Evolutionary conservation across 805 yeast genomes (phyloP).

Genomic region (Metschnikowia aberdeeniae): DNA sequence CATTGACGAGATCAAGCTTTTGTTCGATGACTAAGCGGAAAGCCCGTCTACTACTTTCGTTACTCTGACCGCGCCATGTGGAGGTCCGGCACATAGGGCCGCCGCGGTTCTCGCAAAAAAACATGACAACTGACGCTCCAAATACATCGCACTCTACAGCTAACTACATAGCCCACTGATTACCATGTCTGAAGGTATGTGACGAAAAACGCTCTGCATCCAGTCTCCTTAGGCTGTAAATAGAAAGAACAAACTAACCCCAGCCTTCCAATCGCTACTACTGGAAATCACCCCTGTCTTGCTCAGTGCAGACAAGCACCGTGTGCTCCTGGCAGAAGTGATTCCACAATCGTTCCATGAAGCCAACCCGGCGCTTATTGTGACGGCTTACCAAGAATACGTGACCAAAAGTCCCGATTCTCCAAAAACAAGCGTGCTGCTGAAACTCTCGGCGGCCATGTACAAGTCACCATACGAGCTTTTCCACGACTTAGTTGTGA

Average conservation of each 20-base stretch:
- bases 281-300: constrained; percentile 12
- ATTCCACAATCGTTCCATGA: constrained; percentile 50
- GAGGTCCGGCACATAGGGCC: neutral
- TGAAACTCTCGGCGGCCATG: constrained; percentile 33
- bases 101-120: constrained; percentile 4
- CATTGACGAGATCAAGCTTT: constrained; percentile 66
- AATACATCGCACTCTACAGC: constrained; percentile 3
- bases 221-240: too few species aligned
- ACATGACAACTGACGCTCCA: neutral
- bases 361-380: constrained; percentile 38
- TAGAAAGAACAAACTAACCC: neutral
- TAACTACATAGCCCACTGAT: neutral
- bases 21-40: constrained; percentile 47
- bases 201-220: constrained; percentile 20
- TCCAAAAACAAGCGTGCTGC: constrained; percentile 37
- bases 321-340: constrained; percentile 10
- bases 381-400: constrained; percentile 37
- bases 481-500: constrained; percentile 64
- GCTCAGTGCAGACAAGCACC: constrained; percentile 9
- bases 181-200: constrained; percentile 2
- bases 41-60: too few species aligned
- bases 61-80: neutral
- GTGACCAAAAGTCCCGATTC: constrained; percentile 26
- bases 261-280: constrained; percentile 16
- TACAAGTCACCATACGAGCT: constrained; percentile 51